A percentile compares a stretch with the other conserved stretches of the same genome.
These are phyloP conservation scores for Centella asiatica DNA, from an alignment of 129 eudicot species.

Conservation along the genomic window DNA sequence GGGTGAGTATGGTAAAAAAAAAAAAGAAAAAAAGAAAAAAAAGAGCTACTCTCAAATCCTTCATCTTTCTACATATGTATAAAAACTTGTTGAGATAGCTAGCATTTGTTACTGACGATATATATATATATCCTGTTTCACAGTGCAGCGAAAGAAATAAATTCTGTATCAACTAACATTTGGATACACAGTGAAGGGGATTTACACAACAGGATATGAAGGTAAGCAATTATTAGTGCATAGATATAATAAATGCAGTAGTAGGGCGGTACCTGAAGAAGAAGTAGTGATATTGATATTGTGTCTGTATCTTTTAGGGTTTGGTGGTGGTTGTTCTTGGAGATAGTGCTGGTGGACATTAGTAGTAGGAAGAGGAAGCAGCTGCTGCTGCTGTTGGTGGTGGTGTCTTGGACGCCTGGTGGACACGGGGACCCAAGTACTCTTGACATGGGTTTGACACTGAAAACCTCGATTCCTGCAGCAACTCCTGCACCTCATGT, in stretches of 20 bases:
- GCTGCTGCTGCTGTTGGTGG: slow-evolving; percentile 22
- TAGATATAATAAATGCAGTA: neutral
- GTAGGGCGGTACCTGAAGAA: neutral
- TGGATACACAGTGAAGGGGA: no score
- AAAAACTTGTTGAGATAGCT: no score
- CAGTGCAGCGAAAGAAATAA: no score
- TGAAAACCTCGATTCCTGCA: slow-evolving; percentile 62
- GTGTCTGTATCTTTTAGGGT: slow-evolving; percentile 32
- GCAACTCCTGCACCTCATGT: slow-evolving; percentile 70
- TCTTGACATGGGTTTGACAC: slow-evolving; percentile 74
- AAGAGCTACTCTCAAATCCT: no score
- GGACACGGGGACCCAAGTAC: slow-evolving; percentile 86
- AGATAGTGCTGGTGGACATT: slow-evolving; percentile 1
- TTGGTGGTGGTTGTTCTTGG: slow-evolving; percentile 9
- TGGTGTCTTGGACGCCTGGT: slow-evolving; percentile 32
- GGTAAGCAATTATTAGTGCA: neutral
- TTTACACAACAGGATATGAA: neutral
- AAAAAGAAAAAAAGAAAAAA: no score
- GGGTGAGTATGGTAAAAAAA: no score
- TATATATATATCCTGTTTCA: no score
- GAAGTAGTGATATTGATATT: neutral
- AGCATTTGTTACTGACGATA: no score
- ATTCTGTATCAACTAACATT: no score
- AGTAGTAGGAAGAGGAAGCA: neutral
- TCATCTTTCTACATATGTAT: no score